Conservation (phyloP, 2,329 filamentous ascomycete species). For the Fusarium brevicatenulatum region DNA sequence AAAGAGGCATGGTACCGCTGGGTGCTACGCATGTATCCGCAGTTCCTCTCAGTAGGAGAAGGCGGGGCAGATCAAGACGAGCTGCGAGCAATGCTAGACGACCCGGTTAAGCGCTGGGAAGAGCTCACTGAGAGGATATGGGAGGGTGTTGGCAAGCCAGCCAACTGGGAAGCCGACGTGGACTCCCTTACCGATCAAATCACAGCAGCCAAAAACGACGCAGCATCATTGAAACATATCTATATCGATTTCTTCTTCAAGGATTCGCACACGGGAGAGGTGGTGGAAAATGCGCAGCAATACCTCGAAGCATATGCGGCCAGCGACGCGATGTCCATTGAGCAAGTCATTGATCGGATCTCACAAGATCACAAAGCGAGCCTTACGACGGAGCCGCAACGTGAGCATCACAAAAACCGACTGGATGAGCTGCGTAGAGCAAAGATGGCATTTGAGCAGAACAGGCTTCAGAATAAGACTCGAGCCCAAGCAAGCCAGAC, state of each 20-base stretch:
- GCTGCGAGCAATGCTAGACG: conserved; percentile 50
- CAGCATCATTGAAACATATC: conserved; percentile 49
- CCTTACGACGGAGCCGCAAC: conserved; percentile 48
- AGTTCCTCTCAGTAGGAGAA: conserved; percentile 50
- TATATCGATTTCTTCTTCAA: conserved; percentile 57
- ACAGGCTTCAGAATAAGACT: conserved; percentile 52
- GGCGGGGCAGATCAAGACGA: conserved; percentile 46
- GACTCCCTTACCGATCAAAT: conserved; percentile 50
- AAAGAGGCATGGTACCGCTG: conserved; percentile 65
- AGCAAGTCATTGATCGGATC: conserved; percentile 50
- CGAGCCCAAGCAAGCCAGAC: conserved; percentile 46
- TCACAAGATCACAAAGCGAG: conserved; percentile 46
- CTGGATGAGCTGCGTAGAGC: conserved; percentile 60
- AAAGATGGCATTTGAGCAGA: conserved; percentile 60
- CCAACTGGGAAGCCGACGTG: conserved; percentile 47
- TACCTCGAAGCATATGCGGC: conserved; percentile 54
- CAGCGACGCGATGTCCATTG: conserved; percentile 44
- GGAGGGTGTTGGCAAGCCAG: conserved; percentile 49
- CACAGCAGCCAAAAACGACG: conserved; percentile 46
- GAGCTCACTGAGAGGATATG: conserved; percentile 52
- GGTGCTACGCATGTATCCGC: conserved; percentile 53
- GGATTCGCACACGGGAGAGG: conserved; percentile 47
- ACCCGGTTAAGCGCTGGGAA: conserved; percentile 51
- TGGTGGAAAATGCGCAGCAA: conserved; percentile 48
- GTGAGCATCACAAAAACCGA: conserved; percentile 52